Base-by-base conservation (phyloP, 2,329 filamentous ascomycete species). In the Penicillium sp. region DNA sequence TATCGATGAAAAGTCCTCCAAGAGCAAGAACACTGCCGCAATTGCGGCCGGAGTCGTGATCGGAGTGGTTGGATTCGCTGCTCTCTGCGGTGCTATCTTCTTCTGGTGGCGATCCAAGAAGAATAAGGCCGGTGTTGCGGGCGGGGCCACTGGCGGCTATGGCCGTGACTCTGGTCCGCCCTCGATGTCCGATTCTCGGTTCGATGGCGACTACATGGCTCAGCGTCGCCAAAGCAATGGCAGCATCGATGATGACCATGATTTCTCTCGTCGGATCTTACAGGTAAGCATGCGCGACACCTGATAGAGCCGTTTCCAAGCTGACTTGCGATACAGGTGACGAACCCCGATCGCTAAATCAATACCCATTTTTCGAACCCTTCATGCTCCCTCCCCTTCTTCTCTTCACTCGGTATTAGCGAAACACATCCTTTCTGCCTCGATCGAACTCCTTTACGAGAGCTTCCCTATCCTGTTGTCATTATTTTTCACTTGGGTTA, bases 231-330 rank as follows among this genome's bases (percentile, higher is more conserved):
- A 93, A 78, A 97, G 93, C 76, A 90, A 94, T 69, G 93, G 93
- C 65, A 97, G 92, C 75, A 97, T 97, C 74, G 93, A 92, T 50
- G 93, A 97, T 74, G 95, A 97, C 76, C 87, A 96, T 76, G 93
- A 97, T 74, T 97, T 96, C 78, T 97, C 93, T 60, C 86, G 93
- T 77, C 89, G 90, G 77, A 97, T 97, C 75, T 84, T 97, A 70
- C 90, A 95, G 86, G 93, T 96, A 83, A 63, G 84, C 78, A 43
- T 31, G 10, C 10, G 12, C 45, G 6, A 16, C 16, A 28, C n/a
- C 10, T 4, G 3, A 36, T 28, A 2, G 10, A n/a, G n/a, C 19
- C 5, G 14, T 33, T 17, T 26, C 17, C 31, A 38, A 5, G 16
- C 54, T 62, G 28, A 61, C 49, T 37, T 25, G 5, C 28, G 19